A percentile compares a stretch with the other conserved stretches of the same genome.
These are phyloP conservation scores for Moesziomyces antarcticus DNA, from an alignment of 1,284 basidiomycete species.

Conservation along the genomic window DNA sequence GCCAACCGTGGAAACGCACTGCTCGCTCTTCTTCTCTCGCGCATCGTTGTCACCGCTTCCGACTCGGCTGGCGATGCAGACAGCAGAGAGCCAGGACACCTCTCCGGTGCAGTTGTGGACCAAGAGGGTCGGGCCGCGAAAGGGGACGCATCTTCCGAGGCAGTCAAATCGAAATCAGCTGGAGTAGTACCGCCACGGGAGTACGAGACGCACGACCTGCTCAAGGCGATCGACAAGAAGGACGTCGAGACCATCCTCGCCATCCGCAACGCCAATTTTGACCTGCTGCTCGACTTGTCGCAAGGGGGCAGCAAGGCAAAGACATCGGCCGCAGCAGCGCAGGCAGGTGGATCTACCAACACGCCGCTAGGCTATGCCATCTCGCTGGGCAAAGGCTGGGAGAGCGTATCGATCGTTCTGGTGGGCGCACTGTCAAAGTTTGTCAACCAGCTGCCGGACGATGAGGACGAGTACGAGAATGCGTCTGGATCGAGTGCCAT, in stretches of 20 bases:
- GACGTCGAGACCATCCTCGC: constrained; percentile 61
- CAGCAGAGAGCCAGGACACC: constrained; percentile 23
- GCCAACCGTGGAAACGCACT: constrained; percentile 44
- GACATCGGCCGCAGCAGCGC: constrained; percentile 29
- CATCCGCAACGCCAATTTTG: constrained; percentile 62
- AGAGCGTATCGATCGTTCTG: constrained; percentile 56
- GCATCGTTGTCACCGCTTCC: constrained; percentile 9
- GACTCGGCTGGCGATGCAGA: constrained; percentile 1
- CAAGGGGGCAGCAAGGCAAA: constrained; percentile 25
- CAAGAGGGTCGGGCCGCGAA: neutral
- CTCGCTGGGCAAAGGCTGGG: constrained; percentile 55
- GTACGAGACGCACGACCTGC: constrained; percentile 62
- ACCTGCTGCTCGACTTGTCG: constrained; percentile 59
- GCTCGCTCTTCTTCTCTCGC: constrained; percentile 45
- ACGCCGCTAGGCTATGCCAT: constrained; percentile 61
- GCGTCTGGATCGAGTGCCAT: constrained; percentile 2
- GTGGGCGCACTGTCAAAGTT: constrained; percentile 62
- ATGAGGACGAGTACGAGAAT: constrained; percentile 40
- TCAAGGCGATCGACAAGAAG: constrained; percentile 63
- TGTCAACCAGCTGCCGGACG: constrained; percentile 64
- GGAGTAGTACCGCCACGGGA: constrained; percentile 9
- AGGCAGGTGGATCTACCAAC: constrained; percentile 40
- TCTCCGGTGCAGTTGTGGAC: constrained; percentile 24
- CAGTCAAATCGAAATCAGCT: constrained; percentile 5
- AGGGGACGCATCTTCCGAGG: neutral